These are phyloP conservation scores for Westerdykella ornata DNA, from an alignment of 2,329 filamentous ascomycete species.

Conservation along the genomic window DNA sequence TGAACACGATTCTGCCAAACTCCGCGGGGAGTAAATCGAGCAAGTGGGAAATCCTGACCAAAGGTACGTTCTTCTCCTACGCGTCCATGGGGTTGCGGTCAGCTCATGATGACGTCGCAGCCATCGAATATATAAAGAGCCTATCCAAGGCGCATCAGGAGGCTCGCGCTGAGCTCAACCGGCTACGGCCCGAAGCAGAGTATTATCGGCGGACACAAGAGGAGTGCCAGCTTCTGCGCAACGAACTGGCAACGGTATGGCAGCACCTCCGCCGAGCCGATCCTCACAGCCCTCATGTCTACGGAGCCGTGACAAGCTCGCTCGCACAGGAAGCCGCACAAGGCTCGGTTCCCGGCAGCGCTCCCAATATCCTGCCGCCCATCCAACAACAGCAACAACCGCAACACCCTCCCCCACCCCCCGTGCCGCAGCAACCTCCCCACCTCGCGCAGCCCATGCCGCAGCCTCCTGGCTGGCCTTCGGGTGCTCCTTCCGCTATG, in stretches of 20 bases:
- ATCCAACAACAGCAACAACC: constrained; percentile 35
- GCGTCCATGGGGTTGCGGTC: too few relatives aligned
- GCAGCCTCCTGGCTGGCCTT: constrained; percentile 29
- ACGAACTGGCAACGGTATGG: constrained; percentile 43
- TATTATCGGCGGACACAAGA: constrained; percentile 40
- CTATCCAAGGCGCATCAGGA: constrained; percentile 36
- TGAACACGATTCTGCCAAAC: constrained; percentile 71
- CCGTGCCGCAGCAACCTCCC: constrained; percentile 17
- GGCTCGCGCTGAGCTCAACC: constrained; percentile 36
- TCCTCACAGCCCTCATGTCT: constrained; percentile 42
- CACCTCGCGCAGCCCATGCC: constrained; percentile 28
- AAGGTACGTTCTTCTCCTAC: constrained; percentile 53
- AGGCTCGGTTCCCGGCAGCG: constrained; percentile 21
- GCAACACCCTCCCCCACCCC: constrained; percentile 16
- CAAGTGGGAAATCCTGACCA: constrained; percentile 84
- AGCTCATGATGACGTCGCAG: constrained; percentile 18
- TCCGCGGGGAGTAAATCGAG: constrained; percentile 78
- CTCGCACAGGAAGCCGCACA: constrained; percentile 37
- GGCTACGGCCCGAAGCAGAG: constrained; percentile 41
- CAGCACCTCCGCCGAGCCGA: constrained; percentile 43
- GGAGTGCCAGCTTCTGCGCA: constrained; percentile 44
- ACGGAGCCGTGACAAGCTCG: constrained; percentile 42
- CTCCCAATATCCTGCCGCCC: constrained; percentile 32
- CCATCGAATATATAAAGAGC: constrained; percentile 46
- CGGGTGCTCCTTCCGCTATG: constrained; percentile 38